Conservation (phyloP, 805 yeast species). For the Aciculoconidium aculeatum region DNA sequence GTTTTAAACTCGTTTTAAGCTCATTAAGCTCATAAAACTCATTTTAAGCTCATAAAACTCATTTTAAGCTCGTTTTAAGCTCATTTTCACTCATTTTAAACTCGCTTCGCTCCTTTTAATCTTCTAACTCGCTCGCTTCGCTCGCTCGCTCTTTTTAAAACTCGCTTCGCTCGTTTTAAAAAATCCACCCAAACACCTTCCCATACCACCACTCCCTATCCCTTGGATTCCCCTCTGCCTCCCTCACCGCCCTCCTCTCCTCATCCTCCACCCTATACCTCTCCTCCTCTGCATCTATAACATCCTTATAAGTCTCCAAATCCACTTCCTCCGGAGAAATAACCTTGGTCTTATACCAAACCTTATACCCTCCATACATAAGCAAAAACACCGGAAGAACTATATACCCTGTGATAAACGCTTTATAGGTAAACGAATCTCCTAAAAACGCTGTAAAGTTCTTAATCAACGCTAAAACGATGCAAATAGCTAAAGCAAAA, state of each 20-base stretch:
- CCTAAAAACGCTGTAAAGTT: conserved; percentile 70
- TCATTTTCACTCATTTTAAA: too few relatives aligned
- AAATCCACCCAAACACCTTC: conserved; percentile 43
- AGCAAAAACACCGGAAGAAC: conserved; percentile 62
- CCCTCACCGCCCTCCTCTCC: conserved; percentile 19
- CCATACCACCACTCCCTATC: conserved; percentile 45
- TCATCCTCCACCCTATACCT: conserved; percentile 23
- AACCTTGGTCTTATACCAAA: conserved; percentile 43
- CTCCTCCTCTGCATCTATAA: conserved; percentile 41
- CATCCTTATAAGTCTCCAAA: conserved; percentile 50
- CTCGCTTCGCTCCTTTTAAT: too few relatives aligned
- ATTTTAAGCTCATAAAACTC: too few relatives aligned
- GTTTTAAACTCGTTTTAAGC: too few relatives aligned
- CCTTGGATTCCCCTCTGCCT: conserved; percentile 37
- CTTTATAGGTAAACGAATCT: conserved; percentile 48
- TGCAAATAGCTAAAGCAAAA: conserved; percentile 49
- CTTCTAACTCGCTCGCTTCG: conserved; percentile 1
- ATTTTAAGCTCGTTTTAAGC: too few relatives aligned
- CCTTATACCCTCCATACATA: conserved; percentile 55
- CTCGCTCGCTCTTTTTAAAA: conserved; percentile 1
- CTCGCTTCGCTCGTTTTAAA: conserved; percentile 25
- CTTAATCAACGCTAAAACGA: conserved; percentile 55
- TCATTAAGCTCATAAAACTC: too few relatives aligned
- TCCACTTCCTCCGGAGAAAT: conserved; percentile 56
- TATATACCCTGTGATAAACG: conserved; percentile 73